Conservation (phyloP, 2,329 filamentous ascomycete species). For the Clarireedia monteithiana region DNA sequence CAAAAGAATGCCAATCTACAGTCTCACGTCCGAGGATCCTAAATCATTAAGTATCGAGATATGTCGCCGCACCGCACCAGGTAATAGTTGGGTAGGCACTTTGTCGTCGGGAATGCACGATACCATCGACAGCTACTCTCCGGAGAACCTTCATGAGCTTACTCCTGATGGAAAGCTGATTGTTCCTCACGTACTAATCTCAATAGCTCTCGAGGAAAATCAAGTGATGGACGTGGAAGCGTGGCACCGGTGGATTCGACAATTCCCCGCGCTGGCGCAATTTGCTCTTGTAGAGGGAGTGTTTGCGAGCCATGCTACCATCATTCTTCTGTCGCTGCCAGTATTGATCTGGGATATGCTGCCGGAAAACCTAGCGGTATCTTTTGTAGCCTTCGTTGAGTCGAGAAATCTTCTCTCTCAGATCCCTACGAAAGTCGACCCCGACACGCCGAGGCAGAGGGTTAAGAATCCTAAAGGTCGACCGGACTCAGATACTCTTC, state of each 20-base stretch:
- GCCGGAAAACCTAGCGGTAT: slow-evolving; percentile 48
- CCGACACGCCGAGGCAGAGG: not conserved
- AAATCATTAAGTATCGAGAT: slow-evolving; percentile 10
- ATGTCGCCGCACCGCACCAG: slow-evolving; percentile 5
- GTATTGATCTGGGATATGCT: slow-evolving; percentile 53
- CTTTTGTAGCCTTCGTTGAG: slow-evolving; percentile 51
- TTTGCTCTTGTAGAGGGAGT: slow-evolving; percentile 54
- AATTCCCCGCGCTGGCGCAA: slow-evolving; percentile 49
- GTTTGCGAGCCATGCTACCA: slow-evolving; percentile 53
- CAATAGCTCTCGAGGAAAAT: slow-evolving; percentile 49
- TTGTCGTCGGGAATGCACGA: not conserved
- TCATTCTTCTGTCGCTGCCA: slow-evolving; percentile 49
- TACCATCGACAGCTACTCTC: slow-evolving; percentile 3
- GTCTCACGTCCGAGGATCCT: slow-evolving; percentile 9
- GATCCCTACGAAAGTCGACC: not conserved
- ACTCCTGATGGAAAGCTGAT: slow-evolving; percentile 5
- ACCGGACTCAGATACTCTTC: slow-evolving; percentile 6
- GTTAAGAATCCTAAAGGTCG: not conserved
- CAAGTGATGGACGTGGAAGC: slow-evolving; percentile 49
- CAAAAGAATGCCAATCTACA: slow-evolving; percentile 11
- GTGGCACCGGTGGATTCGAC: slow-evolving; percentile 50
- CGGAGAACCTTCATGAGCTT: slow-evolving; percentile 2
- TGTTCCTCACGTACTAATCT: slow-evolving; percentile 52
- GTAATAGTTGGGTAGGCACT: slow-evolving; percentile 4
- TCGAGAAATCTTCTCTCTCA: slow-evolving; percentile 29